phyloP scores from a whole-genome alignment of 805 yeast genomes.

The Blastobotrys robertii region DNA sequence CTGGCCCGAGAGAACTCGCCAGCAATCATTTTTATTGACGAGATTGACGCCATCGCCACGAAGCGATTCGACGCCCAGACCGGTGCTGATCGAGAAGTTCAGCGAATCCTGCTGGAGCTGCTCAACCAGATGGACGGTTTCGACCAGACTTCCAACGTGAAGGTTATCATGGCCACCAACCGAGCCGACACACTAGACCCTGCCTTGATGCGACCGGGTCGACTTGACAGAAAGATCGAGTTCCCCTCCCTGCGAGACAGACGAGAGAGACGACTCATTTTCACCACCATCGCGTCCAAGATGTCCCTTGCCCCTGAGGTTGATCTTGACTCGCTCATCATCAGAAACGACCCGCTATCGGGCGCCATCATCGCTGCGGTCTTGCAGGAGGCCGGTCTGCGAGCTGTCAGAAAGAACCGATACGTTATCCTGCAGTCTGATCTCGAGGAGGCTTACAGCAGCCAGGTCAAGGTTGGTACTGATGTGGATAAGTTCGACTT shows the following conservation, averaged over 20 bases:
- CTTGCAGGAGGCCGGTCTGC: constrained; percentile 99
- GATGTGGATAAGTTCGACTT: constrained; percentile 97
- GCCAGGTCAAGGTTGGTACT: constrained; percentile 91
- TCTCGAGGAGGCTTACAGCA: constrained; percentile 93
- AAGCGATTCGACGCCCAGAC: constrained; percentile 99
- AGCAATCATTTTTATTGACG: constrained; percentile 93
- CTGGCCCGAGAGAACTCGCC: constrained; percentile 97
- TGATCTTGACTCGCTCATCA: constrained; percentile 86
- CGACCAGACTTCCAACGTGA: constrained; percentile 89
- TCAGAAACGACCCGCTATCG: constrained; percentile 92
- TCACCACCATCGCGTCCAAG: constrained; percentile 89
- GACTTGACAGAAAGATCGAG: constrained; percentile 96
- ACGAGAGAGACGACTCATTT: constrained; percentile 94
- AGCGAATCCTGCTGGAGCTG: constrained; percentile 94
- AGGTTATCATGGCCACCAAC: constrained; percentile 98
- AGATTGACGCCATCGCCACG: constrained; percentile 97
- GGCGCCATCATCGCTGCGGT: constrained; percentile 97
- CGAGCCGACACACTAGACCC: constrained; percentile 99
- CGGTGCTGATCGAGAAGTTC: constrained; percentile 98
- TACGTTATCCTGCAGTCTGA: constrained; percentile 94
- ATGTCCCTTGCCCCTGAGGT: constrained; percentile 98
- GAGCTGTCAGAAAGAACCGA: constrained; percentile 97
- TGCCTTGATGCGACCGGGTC: constrained; percentile 95
- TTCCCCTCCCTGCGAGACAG: constrained; percentile 94
- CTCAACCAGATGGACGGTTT: constrained; percentile 99